Evolutionary conservation across 1,284 basidiomycete genomes (phyloP).

Genomic region (Stereum hirsutum): DNA sequence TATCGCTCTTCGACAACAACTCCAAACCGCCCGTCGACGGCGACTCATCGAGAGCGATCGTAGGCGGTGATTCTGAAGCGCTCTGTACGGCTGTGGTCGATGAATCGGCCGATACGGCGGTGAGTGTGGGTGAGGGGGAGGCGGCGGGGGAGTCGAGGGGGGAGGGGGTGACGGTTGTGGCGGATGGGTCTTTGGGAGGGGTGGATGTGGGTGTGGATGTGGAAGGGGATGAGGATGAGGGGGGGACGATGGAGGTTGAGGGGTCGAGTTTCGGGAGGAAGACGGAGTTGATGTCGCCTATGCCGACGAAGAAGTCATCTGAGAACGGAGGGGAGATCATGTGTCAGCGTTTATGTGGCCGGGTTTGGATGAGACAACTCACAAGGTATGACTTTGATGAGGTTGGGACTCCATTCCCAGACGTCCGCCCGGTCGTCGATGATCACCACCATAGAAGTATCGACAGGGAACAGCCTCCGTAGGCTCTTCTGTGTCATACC

Average conservation of each 20-base stretch:
- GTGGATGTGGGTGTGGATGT: constrained; percentile 10
- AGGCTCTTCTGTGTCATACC: constrained; percentile 89
- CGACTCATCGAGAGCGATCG: constrained; percentile 34
- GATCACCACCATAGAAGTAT: constrained; percentile 98
- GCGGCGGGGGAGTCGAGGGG: background rate
- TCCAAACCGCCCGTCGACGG: no score
- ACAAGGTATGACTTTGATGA: constrained; percentile 97
- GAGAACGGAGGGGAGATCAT: no score
- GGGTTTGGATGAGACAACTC: constrained; percentile 23
- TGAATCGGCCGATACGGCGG: background rate
- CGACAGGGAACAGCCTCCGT: constrained; percentile 87
- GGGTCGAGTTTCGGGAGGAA: constrained; percentile 77
- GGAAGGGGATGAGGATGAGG: no score
- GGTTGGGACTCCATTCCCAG: constrained; percentile 93
- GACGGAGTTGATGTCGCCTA: constrained; percentile 95
- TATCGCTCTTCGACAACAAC: constrained; percentile 39
- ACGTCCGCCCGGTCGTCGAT: constrained; percentile 98
- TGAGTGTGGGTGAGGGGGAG: background rate
- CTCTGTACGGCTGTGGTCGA: constrained; percentile 6
- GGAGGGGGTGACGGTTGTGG: constrained; percentile 1
- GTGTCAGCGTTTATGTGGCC: background rate
- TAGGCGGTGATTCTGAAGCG: constrained; percentile 14
- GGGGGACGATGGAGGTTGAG: constrained; percentile 27
- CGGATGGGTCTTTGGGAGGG: constrained; percentile 9
- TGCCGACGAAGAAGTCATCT: constrained; percentile 99